These are phyloP conservation scores for Fonsecaea monophora DNA, from an alignment of 2,329 filamentous ascomycete genomes.

Conservation along the genomic window DNA sequence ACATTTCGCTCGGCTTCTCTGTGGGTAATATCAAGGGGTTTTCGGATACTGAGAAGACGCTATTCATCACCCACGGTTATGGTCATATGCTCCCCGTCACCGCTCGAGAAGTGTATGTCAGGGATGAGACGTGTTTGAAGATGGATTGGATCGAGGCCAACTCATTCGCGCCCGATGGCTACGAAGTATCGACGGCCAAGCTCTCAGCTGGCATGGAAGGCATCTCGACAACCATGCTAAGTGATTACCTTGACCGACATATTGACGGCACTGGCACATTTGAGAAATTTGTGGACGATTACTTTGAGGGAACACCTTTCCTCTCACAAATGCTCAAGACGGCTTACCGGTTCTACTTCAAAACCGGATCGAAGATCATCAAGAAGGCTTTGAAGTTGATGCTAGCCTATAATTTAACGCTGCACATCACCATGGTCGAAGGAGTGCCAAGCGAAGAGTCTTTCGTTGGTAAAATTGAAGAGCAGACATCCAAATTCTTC, in stretches of 20 bases:
- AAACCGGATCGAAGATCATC: slow-evolving; percentile 86
- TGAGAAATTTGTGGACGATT: slow-evolving; percentile 91
- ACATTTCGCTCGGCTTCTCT: slow-evolving; percentile 84
- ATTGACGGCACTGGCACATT: slow-evolving; percentile 89
- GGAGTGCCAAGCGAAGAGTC: slow-evolving; percentile 80
- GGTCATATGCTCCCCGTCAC: slow-evolving; percentile 91
- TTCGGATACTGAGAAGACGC: slow-evolving; percentile 64
- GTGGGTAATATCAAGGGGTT: slow-evolving; percentile 94
- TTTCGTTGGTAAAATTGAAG: slow-evolving; percentile 82
- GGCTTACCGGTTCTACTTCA: slow-evolving; percentile 88
- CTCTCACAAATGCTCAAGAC: slow-evolving; percentile 96
- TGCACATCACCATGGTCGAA: slow-evolving; percentile 94
- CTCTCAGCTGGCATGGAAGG: slow-evolving; percentile 89
- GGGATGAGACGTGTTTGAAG: slow-evolving; percentile 89
- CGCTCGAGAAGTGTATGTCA: slow-evolving; percentile 90
- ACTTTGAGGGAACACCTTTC: slow-evolving; percentile 95
- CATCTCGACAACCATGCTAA: slow-evolving; percentile 78
- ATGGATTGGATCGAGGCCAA: slow-evolving; percentile 91
- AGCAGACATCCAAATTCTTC: slow-evolving; percentile 83
- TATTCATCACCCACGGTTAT: slow-evolving; percentile 97
- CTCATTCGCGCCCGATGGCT: slow-evolving; percentile 72
- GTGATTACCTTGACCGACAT: slow-evolving; percentile 93
- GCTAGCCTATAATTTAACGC: slow-evolving; percentile 91
- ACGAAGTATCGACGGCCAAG: slow-evolving; percentile 85
- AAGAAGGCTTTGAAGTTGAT: slow-evolving; percentile 95